Evolutionary conservation across 164 flowering plant genomes (phyloP).

Genomic region (Stephania cephalantha): DNA sequence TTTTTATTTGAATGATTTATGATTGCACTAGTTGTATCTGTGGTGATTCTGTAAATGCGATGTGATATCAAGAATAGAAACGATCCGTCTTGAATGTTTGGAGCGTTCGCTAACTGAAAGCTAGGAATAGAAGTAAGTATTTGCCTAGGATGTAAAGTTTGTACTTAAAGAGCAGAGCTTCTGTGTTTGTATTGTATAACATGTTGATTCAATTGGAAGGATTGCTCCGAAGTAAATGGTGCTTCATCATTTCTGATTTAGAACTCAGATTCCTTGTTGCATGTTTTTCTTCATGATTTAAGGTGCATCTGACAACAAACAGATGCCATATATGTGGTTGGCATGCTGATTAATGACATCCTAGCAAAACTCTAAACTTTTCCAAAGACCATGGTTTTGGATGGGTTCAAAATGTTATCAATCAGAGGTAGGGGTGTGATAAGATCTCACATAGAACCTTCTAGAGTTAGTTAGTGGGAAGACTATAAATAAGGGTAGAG

Average conservation of each 20-base stretch:
- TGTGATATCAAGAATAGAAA: background rate
- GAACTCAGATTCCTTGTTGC: too few species aligned
- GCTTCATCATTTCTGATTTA: background rate
- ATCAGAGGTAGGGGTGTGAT: too few species aligned
- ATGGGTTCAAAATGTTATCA: too few species aligned
- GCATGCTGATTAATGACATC: too few species aligned
- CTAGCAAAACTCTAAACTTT: too few species aligned
- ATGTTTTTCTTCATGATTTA: too few species aligned
- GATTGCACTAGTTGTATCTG: conserved; percentile 9
- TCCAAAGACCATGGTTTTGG: too few species aligned
- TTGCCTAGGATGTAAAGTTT: conserved; percentile 1
- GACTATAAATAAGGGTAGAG: too few species aligned
- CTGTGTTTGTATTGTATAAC: background rate
- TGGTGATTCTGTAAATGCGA: conserved; percentile 20
- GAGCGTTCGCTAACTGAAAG: conserved; percentile 4
- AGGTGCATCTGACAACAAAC: too few species aligned
- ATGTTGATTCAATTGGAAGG: background rate
- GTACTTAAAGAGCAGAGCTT: background rate
- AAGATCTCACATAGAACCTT: too few species aligned
- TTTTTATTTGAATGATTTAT: background rate
- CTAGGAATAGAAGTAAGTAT: conserved; percentile 1
- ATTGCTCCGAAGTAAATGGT: background rate
- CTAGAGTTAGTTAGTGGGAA: too few species aligned
- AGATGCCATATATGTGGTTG: too few species aligned
- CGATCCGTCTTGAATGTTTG: conserved; percentile 3